These are phyloP conservation scores for Calonectria pauciramosa DNA, from an alignment of 2,329 filamentous ascomycete genomes.

Conservation along the genomic window DNA sequence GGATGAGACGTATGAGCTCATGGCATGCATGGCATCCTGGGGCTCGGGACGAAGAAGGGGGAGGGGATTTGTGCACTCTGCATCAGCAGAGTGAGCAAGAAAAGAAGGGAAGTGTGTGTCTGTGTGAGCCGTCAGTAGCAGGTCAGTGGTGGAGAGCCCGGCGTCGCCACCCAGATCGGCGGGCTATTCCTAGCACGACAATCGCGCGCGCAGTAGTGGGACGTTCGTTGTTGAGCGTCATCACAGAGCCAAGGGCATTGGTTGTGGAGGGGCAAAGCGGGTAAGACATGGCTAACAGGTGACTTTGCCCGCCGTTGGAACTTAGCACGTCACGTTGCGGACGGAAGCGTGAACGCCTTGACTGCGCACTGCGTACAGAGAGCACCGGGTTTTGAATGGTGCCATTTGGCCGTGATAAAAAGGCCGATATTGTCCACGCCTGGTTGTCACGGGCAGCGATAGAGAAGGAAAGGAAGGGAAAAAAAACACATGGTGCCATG, in stretches of 20 bases:
- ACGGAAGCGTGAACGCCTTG: constrained; percentile 9
- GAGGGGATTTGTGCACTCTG: constrained; percentile 6
- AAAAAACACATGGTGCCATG: constrained; percentile 20
- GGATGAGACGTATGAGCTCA: constrained; percentile 21
- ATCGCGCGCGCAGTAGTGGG: constrained; percentile 27
- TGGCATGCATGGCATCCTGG: constrained; percentile 18
- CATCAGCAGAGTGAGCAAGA: constrained; percentile 4
- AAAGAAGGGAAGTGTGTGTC: constrained; percentile 12
- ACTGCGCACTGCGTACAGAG: neutral
- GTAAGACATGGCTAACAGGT: constrained; percentile 30
- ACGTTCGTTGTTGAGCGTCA: constrained; percentile 18
- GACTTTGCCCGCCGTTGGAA: constrained; percentile 15
- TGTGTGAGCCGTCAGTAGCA: constrained; percentile 5
- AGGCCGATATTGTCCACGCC: neutral
- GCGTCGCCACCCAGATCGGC: constrained; percentile 43
- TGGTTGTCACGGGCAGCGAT: neutral
- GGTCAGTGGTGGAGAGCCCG: constrained; percentile 15
- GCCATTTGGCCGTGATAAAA: neutral
- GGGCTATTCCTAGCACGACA: constrained; percentile 32
- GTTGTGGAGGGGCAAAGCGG: constrained; percentile 19
- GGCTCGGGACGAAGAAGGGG: constrained; percentile 15
- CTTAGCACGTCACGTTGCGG: constrained; percentile 19
- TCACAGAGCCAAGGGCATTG: constrained; percentile 10
- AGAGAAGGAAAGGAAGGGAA: neutral
- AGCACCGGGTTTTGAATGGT: neutral